These are phyloP conservation scores for Colletotrichum euphorbiae DNA, from an alignment of 2,329 filamentous ascomycete species.

Conservation along the genomic window DNA sequence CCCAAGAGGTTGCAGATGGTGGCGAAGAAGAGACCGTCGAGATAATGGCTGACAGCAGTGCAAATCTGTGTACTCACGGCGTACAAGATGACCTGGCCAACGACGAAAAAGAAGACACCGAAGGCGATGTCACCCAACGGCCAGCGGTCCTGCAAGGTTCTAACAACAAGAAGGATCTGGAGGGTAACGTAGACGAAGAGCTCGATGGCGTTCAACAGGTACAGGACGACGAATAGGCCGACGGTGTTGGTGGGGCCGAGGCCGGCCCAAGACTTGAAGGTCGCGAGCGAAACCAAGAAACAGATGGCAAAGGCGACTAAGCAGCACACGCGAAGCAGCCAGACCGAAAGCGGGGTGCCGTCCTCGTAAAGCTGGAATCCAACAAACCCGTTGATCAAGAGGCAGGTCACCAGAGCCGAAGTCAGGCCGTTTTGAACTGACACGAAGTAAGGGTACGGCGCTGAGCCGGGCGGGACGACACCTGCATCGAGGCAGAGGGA, in stretches of 20 bases:
- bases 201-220: constrained; percentile 89
- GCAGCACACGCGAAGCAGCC: constrained; percentile 86
- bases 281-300: constrained; percentile 88
- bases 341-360: constrained; percentile 91
- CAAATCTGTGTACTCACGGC: constrained; percentile 90
- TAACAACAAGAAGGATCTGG: constrained; percentile 88
- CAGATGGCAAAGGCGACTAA: constrained; percentile 85
- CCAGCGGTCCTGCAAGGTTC: constrained; percentile 95
- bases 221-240: constrained; percentile 90
- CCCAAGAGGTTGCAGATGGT: constrained; percentile 93
- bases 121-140: constrained; percentile 92
- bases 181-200: constrained; percentile 86
- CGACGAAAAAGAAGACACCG: constrained; percentile 89
- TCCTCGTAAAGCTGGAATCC: constrained; percentile 99
- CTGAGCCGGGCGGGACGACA: constrained; percentile 85
- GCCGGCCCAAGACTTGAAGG: constrained; percentile 92
- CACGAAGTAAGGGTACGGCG: constrained; percentile 90
- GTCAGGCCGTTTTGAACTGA: constrained; percentile 86
- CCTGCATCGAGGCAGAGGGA: constrained; percentile 94
- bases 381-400: constrained; percentile 97
- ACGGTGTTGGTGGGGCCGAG: constrained; percentile 86
- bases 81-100: constrained; percentile 93
- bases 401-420: constrained; percentile 86
- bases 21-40: constrained; percentile 94
- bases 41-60: constrained; percentile 85